Conservation (phyloP, 768 basidiomycete species). For the Trametes punicea region DNA sequence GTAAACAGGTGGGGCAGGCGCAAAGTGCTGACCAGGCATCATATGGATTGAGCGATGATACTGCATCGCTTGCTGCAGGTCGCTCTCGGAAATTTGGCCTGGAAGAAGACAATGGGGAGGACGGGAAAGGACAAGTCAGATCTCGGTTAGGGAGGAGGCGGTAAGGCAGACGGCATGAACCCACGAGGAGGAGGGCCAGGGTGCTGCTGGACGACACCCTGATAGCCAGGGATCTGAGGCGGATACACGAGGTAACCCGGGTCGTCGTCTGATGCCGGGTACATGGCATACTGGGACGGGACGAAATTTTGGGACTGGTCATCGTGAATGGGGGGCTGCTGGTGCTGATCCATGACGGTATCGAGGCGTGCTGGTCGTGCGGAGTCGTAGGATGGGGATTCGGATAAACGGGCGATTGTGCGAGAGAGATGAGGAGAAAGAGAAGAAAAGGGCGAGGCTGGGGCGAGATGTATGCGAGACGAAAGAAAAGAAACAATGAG, state of each 20-base stretch:
- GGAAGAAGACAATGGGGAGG: constrained; percentile 40
- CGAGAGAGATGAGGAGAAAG: constrained; percentile 33
- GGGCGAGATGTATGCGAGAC: constrained; percentile 20
- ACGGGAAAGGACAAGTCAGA: constrained; percentile 45
- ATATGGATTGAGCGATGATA: constrained; percentile 59
- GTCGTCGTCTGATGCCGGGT: constrained; percentile 33
- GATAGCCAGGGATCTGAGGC: constrained; percentile 56
- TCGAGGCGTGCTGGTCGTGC: constrained; percentile 16
- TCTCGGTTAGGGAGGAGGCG: constrained; percentile 47
- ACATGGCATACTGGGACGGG: constrained; percentile 33
- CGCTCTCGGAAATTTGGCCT: constrained; percentile 64
- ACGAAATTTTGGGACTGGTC: constrained; percentile 29
- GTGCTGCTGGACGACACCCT: constrained; percentile 38
- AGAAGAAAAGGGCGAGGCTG: constrained; percentile 24
- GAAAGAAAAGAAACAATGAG: constrained; percentile 28
- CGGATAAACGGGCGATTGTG: constrained; percentile 22
- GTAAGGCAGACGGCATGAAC: constrained; percentile 39
- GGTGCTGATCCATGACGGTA: constrained; percentile 23
- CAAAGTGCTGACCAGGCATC: constrained; percentile 57
- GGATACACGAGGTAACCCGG: constrained; percentile 32
- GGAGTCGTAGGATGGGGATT: constrained; percentile 16
- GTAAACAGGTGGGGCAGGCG: constrained; percentile 52
- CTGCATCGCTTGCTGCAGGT: constrained; percentile 64
- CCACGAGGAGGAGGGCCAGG: constrained; percentile 68
- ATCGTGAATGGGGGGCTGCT: constrained; percentile 30